Evolutionary conservation across 345 rosid species (phyloP), one percentile per base, ranked within the genome.

Genomic region (Boechera retrofracta): DNA sequence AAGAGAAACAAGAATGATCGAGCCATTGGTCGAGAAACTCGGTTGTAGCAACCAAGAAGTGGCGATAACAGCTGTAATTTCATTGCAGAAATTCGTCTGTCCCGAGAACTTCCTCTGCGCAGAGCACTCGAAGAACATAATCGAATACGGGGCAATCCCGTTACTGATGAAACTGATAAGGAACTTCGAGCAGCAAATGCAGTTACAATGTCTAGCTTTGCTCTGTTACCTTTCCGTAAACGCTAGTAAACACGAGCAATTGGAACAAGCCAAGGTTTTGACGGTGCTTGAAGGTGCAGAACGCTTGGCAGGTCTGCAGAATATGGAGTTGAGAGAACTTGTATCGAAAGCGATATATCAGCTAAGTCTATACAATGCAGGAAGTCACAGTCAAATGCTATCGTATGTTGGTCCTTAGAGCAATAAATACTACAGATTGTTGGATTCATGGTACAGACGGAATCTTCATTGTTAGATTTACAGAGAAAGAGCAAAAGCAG

Each of bases 201-300:
- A 86, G 78, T 62, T 91, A 76, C 83, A 90, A 0, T 89, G 86
- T 1, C 64, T 94, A 64, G 54, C 82, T 67, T 86, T 94, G 64
- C 88, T 94, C 52, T 92, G 98, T 78, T 88, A 89, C 83, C 88
- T 94, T 24, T 86, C 94, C 0, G 21, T 90, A 41, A 88, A 85
- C 49, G 89, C 90, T 4, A 87, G 93, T 60, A 80, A 92, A 75
- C 85, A 78, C 1, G 80, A 81, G 77, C 86, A 76, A 31, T 29
- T 92, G 80, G 90, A 87, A 38, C 94, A 85, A 64, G 90, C 95
- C 26, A 83, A 92, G 84, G 91, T 89, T 36, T 81, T 90, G 83
- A 88, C 83, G 47, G 90, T 85, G n/a, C 90, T 94, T 0, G 97
- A 92, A 80, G 98, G 97, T 39, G 91, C 86, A 0, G 97, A 90